phyloP scores from a whole-genome alignment of 257 asterid genomes.

The Vinca minor region DNA sequence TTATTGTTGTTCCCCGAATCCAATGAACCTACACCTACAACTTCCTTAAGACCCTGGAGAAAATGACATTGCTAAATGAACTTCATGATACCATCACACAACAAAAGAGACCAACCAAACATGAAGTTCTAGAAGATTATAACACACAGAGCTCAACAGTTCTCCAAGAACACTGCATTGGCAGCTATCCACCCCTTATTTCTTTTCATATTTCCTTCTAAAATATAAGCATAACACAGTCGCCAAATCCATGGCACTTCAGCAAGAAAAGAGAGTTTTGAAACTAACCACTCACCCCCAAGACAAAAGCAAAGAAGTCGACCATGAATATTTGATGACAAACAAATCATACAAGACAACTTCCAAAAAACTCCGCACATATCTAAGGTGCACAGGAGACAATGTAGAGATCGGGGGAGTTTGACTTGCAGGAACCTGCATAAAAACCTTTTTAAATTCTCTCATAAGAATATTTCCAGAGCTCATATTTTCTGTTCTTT shows the following conservation, averaged over 20 bases:
- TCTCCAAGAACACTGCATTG: neutral
- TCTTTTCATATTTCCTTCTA: neutral
- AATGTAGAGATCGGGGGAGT: too few species aligned
- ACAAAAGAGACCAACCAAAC: neutral
- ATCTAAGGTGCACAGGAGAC: neutral
- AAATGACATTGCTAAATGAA: neutral
- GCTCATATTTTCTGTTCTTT: neutral
- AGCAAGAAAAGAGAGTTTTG: neutral
- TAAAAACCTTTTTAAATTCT: neutral
- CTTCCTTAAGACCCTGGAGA: slow-evolving; percentile 69
- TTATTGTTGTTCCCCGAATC: slow-evolving; percentile 16
- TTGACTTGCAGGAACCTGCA: neutral
- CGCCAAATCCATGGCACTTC: neutral
- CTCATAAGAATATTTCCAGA: neutral
- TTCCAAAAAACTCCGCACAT: neutral
- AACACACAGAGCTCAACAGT: neutral
- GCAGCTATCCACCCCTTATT: neutral
- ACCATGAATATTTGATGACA: neutral
- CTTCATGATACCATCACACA: neutral
- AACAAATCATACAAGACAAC: neutral
- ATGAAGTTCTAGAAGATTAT: neutral
- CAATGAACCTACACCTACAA: slow-evolving; percentile 30
- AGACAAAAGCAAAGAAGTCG: neutral
- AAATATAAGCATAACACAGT: neutral
- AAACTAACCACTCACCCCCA: neutral